Evolutionary conservation across 331 rosid genomes (phyloP), one percentile per base, ranked within the genome.

Genomic region (Rosa hybrid): DNA sequence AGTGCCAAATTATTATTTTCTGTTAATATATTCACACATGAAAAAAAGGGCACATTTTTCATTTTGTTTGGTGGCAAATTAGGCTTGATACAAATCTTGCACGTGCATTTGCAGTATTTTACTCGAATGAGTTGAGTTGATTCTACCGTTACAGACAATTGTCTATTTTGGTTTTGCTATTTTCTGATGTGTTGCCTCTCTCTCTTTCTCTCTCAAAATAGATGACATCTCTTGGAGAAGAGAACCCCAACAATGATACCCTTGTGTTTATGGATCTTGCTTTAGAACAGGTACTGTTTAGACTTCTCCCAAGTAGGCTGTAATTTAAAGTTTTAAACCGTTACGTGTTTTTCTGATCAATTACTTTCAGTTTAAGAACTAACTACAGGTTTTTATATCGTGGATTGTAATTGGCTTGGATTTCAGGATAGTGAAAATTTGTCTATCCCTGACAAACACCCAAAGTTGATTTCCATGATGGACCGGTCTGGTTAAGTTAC

Each of bases 191-290:
- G 30, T 23, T 7, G 41, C 60, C 23, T 45, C 9, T 77, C 56
- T 17, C 9, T 23, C 34, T 30, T 30, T 30, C 3, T 30, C 18
- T 23, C 18, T 41, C 23, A 25, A 18, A 60, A 25, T 60, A 53
- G 84, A 87, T 91, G 92, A 34, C 76, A 34, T 81, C 85, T 71
- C 34, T 48, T 1, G 78, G 23, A 44, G 80, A 71, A 44, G 86
- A 77, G 56, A 77, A 42, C 71, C 78, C 82, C 23, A 20, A 63
- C 10, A 12, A 57, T 5, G 78, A 83, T 18, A 83, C 87, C 45
- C 71, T 77, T 71, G 79, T 54, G 38, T 91, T 89, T 62, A 94
- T 94, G 98, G 87, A 83, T 38, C 90, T 87, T 70, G 97, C 98
- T 39, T 79, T 94, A 68, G 87, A 87, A 4, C 94, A 92, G 94